phyloP scores from a whole-genome alignment of 2,329 filamentous ascomycete genomes.

The Chaetomium olivaceum region DNA sequence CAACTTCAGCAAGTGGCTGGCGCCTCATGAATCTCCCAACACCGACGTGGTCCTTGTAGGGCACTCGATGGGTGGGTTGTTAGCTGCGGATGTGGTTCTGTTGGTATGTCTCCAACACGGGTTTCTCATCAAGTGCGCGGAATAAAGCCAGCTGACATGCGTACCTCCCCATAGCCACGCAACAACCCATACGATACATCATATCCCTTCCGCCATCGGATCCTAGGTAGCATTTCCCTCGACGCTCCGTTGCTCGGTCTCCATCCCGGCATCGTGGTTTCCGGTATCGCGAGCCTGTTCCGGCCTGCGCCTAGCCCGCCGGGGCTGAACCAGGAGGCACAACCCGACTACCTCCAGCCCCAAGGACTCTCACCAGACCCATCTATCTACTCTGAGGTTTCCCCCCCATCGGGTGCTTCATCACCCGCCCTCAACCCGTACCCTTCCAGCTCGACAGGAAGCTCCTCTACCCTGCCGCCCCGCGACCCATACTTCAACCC shows the following conservation, averaged over 20 bases:
- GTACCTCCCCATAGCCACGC: conserved; percentile 9
- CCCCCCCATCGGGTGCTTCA: conserved; percentile 29
- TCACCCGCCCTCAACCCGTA: conserved; percentile 27
- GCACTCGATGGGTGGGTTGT: conserved; percentile 85
- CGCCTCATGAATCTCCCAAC: conserved; percentile 69
- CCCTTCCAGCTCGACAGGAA: conserved; percentile 22
- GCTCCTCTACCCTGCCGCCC: conserved; percentile 40
- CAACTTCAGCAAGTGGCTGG: conserved; percentile 80
- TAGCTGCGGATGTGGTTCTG: conserved; percentile 77
- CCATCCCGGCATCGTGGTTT: conserved; percentile 83
- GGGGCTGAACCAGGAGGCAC: conserved; percentile 30
- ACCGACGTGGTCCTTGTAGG: conserved; percentile 83
- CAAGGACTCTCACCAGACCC: conserved; percentile 32
- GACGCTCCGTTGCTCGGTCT: conserved; percentile 87
- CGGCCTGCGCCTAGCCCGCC: conserved; percentile 43
- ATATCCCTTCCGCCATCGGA: conserved; percentile 65
- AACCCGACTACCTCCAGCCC: conserved; percentile 22
- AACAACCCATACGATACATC: conserved; percentile 31
- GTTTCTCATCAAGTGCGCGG: neutral
- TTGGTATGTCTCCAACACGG: conserved; percentile 46
- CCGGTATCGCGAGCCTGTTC: conserved; percentile 79
- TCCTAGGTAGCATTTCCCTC: conserved; percentile 78
- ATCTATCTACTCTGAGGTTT: conserved; percentile 33
- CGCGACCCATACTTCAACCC: conserved; percentile 71
- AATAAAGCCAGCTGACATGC: neutral